Conservation (phyloP, 2,329 filamentous ascomycete species). For the Beauveria rudraprayagi region DNA sequence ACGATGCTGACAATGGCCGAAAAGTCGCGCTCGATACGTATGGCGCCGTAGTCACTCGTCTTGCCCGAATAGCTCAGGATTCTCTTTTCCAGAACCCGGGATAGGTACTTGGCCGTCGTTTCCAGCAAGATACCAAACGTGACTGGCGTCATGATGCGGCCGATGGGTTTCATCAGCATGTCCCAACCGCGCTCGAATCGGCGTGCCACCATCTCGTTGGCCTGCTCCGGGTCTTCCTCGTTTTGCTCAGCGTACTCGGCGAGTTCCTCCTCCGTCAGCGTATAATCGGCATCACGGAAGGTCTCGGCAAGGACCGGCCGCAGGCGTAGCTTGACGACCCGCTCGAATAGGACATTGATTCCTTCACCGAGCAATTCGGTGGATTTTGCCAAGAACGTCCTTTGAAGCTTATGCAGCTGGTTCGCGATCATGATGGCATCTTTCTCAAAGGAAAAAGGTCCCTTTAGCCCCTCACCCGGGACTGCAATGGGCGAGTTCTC, state of each 20-base stretch:
- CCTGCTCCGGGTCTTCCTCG: conserved; percentile 44
- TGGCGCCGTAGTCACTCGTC: conserved; percentile 73
- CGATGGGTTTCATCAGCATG: conserved; percentile 73
- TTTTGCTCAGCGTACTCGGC: conserved; percentile 46
- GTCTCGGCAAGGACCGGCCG: conserved; percentile 78
- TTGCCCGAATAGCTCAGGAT: conserved; percentile 73
- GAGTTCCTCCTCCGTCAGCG: conserved; percentile 54
- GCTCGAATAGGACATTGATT: conserved; percentile 76
- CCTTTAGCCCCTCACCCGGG: conserved; percentile 40
- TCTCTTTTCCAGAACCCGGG: conserved; percentile 76
- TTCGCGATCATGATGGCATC: conserved; percentile 64
- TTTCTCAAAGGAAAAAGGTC: conserved; percentile 72
- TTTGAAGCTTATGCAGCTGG: conserved; percentile 60
- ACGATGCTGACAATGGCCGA: conserved; percentile 63
- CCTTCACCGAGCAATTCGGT: conserved; percentile 77
- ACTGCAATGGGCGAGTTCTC: conserved; percentile 27
- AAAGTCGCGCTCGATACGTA: conserved; percentile 77
- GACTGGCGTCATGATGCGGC: conserved; percentile 70
- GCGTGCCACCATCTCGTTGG: conserved; percentile 61
- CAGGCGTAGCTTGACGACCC: conserved; percentile 77
- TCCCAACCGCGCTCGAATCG: conserved; percentile 85
- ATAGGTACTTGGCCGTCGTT: conserved; percentile 65
- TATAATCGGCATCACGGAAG: conserved; percentile 88
- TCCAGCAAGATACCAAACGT: conserved; percentile 72
- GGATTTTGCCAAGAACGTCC: conserved; percentile 68